Percentiles rank a stretch among this genome's conserved stretches.
Conservation (phyloP, 768 basidiomycete genomes). For the Termitomyces sp. region DNA sequence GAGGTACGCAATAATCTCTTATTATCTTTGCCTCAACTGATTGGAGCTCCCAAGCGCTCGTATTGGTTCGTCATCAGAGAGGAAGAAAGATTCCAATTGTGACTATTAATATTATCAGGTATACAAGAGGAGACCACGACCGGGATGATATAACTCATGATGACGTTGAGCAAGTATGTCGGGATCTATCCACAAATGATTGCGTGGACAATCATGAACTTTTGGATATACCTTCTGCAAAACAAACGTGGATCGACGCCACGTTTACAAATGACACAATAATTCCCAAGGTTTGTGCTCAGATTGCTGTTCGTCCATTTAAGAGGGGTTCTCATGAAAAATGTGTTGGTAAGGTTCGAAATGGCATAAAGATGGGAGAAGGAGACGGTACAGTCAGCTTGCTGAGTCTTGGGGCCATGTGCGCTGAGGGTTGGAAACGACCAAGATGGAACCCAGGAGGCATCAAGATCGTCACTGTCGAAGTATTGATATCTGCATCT, state of each 20-base stretch:
- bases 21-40: neutral
- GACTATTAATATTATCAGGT: slow-evolving; percentile 35
- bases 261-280: slow-evolving; percentile 63
- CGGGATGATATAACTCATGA: slow-evolving; percentile 54
- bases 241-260: slow-evolving; percentile 80
- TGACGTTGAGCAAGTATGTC: slow-evolving; percentile 34
- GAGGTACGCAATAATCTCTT: slow-evolving; percentile 48
- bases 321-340: neutral
- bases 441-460: slow-evolving; percentile 87
- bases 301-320: neutral
- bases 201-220: slow-evolving; percentile 40
- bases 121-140: slow-evolving; percentile 65
- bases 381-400: slow-evolving; percentile 93
- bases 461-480: slow-evolving; percentile 83
- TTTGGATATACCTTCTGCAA: slow-evolving; percentile 48
- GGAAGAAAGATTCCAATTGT: neutral
- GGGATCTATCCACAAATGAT: slow-evolving; percentile 30
- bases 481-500: slow-evolving; percentile 40
- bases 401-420: slow-evolving; percentile 91
- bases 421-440: slow-evolving; percentile 90
- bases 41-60: slow-evolving; percentile 49
- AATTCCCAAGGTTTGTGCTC: slow-evolving; percentile 44
- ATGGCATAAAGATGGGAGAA: slow-evolving; percentile 90
- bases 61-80: slow-evolving; percentile 54
- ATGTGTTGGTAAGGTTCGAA: slow-evolving; percentile 43